Conservation (phyloP, 495 filamentous ascomycete species). For the Penicillium ochrochloron region DNA sequence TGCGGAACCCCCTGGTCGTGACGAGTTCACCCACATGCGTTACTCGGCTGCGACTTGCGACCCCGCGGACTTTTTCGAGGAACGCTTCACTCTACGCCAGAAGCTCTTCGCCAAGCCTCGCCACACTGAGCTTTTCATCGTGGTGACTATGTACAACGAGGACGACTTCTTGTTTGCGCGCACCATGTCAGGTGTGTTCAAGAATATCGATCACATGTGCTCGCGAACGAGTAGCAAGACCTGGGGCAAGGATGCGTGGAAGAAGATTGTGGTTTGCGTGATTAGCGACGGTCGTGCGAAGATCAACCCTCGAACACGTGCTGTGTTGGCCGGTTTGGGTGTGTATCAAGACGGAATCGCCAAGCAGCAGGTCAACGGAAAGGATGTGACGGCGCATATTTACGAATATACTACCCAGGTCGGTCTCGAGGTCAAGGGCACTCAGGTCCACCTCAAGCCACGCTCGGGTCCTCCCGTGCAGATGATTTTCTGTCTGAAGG, state of each 20-base stretch:
- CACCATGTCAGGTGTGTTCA: slow-evolving; percentile 96
- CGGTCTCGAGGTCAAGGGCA: slow-evolving; percentile 83
- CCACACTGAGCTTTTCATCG: slow-evolving; percentile 96
- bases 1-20: slow-evolving; percentile 77
- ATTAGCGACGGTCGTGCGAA: slow-evolving; percentile 98
- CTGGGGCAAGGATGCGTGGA: slow-evolving; percentile 99
- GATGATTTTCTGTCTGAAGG: slow-evolving; percentile 98
- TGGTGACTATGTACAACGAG: slow-evolving; percentile 99
- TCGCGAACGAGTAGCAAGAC: slow-evolving; percentile 88
- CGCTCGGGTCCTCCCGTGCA: slow-evolving; percentile 82
- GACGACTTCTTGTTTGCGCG: slow-evolving; percentile 95
- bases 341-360: slow-evolving; percentile 98
- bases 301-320: slow-evolving; percentile 91
- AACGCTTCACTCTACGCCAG: slow-evolving; percentile 93
- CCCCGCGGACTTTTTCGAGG: slow-evolving; percentile 80
- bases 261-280: slow-evolving; percentile 98
- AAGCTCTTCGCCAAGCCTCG: slow-evolving; percentile 90
- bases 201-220: slow-evolving; percentile 98
- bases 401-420: slow-evolving; percentile 99
- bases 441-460: slow-evolving; percentile 79
- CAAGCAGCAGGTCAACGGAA: slow-evolving; percentile 95
- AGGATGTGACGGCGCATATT: slow-evolving; percentile 97
- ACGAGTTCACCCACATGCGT: slow-evolving; percentile 99
- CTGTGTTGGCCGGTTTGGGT: slow-evolving; percentile 89
- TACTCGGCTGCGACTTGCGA: slow-evolving; percentile 98